Evolutionary conservation across 1,284 basidiomycete species (phyloP), one percentile per base, ranked within the genome.

Genomic region (Omphalotus olearius): DNA sequence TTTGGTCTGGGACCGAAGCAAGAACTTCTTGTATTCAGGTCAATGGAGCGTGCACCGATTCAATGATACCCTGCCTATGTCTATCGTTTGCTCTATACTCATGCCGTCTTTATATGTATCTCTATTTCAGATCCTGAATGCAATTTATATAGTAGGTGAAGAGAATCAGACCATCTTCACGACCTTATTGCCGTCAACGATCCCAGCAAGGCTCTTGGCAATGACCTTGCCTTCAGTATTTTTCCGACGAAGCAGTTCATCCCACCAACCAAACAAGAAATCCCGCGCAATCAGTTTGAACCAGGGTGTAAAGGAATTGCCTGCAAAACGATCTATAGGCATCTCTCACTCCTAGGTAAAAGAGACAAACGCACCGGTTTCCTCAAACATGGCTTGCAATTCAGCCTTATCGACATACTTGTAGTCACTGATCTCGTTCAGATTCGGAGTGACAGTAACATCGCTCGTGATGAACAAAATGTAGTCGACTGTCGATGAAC

Each of bases 221-320:
- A 72, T 63, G 18, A 93, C 75, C 51, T 78, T 75, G 6, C 88
- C 89, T 30, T 82, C 66, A 11, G 57, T 66, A 51, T 73, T 71
- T 64, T 78, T 85, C 44, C 86, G 81, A 33, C 72, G 74, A 47
- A 91, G 64, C 51, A 99, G 82, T 60, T 91, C 85, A 63, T 94
- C 90, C 97, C 97, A 99, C 97, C 97, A 99, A 13, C 92, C 93
- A 67, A 96, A 98, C 47, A 99, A 78, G 70, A 98, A 98, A 66
- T 97, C 92, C 6, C 94, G 83, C 1, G 93, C 94, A 63, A 99
- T 99, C 38, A 99, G 83, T 68, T 94, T 93, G 83, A 99, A 99
- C 97, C 97, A 99, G 0, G 97, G 97, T 3, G 97, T 99, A 69
- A 99, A 99, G 0, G 82, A 81, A 64, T 91, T 89, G 40, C 73